Base-by-base conservation (phyloP, 768 basidiomycete species). In the Paxillus ammoniavirescens region DNA sequence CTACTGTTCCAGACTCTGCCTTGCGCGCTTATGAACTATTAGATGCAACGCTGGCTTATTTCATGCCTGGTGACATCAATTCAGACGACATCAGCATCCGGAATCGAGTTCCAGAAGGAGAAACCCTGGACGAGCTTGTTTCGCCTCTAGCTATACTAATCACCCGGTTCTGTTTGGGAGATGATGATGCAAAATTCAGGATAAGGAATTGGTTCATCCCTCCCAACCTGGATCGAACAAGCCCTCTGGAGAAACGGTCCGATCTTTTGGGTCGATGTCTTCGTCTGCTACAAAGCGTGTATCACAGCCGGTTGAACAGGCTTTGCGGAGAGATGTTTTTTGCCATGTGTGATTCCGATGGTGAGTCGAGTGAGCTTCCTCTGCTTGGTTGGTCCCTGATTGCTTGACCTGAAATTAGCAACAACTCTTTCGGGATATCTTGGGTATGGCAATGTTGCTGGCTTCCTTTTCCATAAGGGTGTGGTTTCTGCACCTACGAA, bases 361-460 rank as follows among this genome's bases (percentile, higher is more conserved):
- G 86, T 85, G 61, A 55, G 72, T 57, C 13, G 9, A 42, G 44
- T 21, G 7, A 5, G 15, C 23, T 9, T 52, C 18, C 28, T 5
- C 6, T 13, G n/a, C 18, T 9, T 9, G 45, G 7, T 52, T 6
- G 17, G 35, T 49, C 28, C 23, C 13, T 42, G 30, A 45, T 55
- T 26, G 43, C 56, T 10, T 38, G 4, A 13, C n/a, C 38, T 12
- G 23, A 21, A 17, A 18, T 45, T 64, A 86, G 93, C 89, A n/a
- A 75, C 80, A 5, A 81, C 77, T 0, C 74, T 98, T 14, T 82
- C 83, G n/a, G 79, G 83, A 4, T 81, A 89, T 42, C 80, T 97
- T 49, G 96, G 96, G 7, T 99, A 99, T 62, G 96, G 96, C 40
- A 94, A 94, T 66, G 93, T 94, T 40, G 93, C 94, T 0, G 97